Evolutionary conservation across 169 alveolate species (phyloP).

Genomic region (Cryptosporidium baileyi): DNA sequence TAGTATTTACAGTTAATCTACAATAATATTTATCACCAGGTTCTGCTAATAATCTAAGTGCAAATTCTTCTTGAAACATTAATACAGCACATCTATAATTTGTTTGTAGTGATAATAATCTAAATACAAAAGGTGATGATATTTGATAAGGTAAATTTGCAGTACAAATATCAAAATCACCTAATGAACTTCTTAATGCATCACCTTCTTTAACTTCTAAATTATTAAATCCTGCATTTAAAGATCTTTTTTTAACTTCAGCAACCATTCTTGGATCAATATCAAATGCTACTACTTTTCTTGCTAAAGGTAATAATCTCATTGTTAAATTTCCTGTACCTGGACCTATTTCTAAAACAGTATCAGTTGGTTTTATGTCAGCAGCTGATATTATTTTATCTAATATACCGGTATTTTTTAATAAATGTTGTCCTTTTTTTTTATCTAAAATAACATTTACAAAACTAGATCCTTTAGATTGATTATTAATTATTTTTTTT

Average conservation of each 20-base stretch:
- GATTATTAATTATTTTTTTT: background rate
- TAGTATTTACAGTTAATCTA: slow-evolving; percentile 95
- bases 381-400: slow-evolving; percentile 95
- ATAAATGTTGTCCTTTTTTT: slow-evolving; percentile 96
- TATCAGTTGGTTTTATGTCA: slow-evolving; percentile 95
- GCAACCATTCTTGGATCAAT: slow-evolving; percentile 99
- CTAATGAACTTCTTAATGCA: slow-evolving; percentile 91
- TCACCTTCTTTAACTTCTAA: slow-evolving; percentile 91
- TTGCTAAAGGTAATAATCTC: slow-evolving; percentile 92
- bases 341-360: slow-evolving; percentile 98
- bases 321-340: slow-evolving; percentile 98
- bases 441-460: slow-evolving; percentile 85
- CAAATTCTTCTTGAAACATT: slow-evolving; percentile 99
- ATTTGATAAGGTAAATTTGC: slow-evolving; percentile 99
- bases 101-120: slow-evolving; percentile 93
- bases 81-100: slow-evolving; percentile 94
- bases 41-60: slow-evolving; percentile 95
- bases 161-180: slow-evolving; percentile 96
- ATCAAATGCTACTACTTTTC: slow-evolving; percentile 97
- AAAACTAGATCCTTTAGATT: slow-evolving; percentile 32
- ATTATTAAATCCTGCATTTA: slow-evolving; percentile 83
- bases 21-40: slow-evolving; percentile 95
- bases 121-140: slow-evolving; percentile 98
- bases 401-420: slow-evolving; percentile 96
- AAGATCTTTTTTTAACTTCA: slow-evolving; percentile 95